phyloP scores from a whole-genome alignment of 1,284 basidiomycete species.

The Cryptococcus wingfieldii region DNA sequence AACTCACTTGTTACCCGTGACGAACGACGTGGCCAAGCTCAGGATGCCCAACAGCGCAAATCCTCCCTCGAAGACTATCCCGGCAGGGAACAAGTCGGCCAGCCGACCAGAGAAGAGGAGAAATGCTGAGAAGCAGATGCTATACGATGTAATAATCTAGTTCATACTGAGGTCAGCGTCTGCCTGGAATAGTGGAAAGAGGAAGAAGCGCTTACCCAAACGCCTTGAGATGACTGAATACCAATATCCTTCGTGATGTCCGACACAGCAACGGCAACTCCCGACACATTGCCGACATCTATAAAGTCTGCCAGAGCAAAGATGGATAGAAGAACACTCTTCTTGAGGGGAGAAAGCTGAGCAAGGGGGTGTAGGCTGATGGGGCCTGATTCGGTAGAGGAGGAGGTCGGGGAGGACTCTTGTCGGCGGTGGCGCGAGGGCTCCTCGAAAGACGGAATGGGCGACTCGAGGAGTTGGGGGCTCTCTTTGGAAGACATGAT shows the following conservation, averaged over 20 bases:
- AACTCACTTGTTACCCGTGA: constrained; percentile 30
- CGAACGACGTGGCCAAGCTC: constrained; percentile 33
- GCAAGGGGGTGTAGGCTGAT: background rate
- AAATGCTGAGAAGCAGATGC: constrained; percentile 30
- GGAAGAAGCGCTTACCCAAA: constrained; percentile 25
- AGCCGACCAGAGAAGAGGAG: constrained; percentile 39
- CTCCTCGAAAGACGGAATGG: no score
- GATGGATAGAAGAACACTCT: constrained; percentile 17
- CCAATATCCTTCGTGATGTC: constrained; percentile 25
- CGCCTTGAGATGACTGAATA: constrained; percentile 24
- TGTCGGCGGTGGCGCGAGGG: no score
- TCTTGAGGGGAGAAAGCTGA: background rate
- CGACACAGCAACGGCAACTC: constrained; percentile 30
- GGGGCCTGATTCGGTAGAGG: no score
- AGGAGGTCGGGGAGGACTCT: no score
- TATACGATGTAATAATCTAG: constrained; percentile 35
- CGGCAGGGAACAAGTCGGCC: constrained; percentile 37
- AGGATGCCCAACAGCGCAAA: constrained; percentile 30
- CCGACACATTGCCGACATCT: constrained; percentile 27
- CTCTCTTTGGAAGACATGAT: no score
- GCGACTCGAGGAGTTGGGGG: no score
- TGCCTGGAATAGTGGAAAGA: background rate
- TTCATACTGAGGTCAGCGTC: background rate
- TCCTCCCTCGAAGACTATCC: constrained; percentile 35
- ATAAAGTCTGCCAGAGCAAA: constrained; percentile 27